Base-by-base conservation (phyloP, 1,139 yeast species). In the Protomyces arabidopsidicola region DNA sequence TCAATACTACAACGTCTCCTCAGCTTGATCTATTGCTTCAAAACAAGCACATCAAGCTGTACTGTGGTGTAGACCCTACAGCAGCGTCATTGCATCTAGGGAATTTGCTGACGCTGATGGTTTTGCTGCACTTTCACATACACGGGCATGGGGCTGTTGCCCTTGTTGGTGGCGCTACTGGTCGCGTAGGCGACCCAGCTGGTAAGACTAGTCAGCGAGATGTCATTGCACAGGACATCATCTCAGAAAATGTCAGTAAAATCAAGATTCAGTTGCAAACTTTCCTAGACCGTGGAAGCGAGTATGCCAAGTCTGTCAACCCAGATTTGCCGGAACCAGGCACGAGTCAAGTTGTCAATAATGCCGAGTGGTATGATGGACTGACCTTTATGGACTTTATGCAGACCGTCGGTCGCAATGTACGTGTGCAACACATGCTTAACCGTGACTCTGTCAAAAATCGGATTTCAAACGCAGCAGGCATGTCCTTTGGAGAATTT, bases 21-120 rank as follows among this genome's bases (percentile, higher is more conserved):
- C 20, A 39, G 10, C 53, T 58, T 10, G 62, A 42, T 4, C 18
- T 6, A 5, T 34, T 34, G 3, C 38, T 42, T 9, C 34, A 18
- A 9, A 36, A n/a, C 22, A 8, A 22, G 2, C n/a, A 53, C 60
- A 73, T 88, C 60, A 84, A 86, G 20, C 73, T 89, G 16, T 95
- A 93, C 75, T 87, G 96, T 74, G 99, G 98, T 18, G 98, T 97
- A 0, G 99, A 93, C 72, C 98, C 99, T 0, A 86, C 96, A 0
- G 98, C 98, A 0, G 77, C 75, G 60, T 90, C 98, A 0, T 78
- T 93, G 36, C 99, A 93, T 76, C 76, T 93, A 67, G 99, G 98
- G 1, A 93, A 93, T 71, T 76, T 95, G 65, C 78, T 93, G 52
- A 98, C 98, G 0, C 76, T 93, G 68, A 83, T 95, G 85, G 84